These are phyloP conservation scores for Dothiorella sarmentorum DNA, from an alignment of 2,329 filamentous ascomycete genomes.

Conservation along the genomic window DNA sequence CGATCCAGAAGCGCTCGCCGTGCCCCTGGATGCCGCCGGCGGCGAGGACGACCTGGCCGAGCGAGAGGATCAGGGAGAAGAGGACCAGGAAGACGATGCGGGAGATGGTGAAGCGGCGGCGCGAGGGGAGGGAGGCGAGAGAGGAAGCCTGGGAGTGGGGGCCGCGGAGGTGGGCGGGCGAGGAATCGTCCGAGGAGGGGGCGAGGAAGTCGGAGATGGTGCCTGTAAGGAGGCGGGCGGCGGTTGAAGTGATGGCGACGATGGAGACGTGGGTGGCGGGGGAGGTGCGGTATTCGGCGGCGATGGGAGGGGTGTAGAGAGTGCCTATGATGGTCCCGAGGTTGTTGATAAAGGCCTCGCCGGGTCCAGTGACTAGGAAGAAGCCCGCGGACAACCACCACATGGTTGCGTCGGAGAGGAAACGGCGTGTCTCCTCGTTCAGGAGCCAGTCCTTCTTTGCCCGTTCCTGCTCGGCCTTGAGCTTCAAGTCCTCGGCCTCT, in stretches of 20 bases:
- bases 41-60: conserved; percentile 75
- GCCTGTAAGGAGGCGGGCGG: conserved; percentile 86
- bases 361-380: conserved; percentile 87
- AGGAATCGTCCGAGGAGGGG: conserved; percentile 52
- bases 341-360: conserved; percentile 98
- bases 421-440: conserved; percentile 83
- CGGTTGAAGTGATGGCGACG: conserved; percentile 82
- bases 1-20: conserved; percentile 76
- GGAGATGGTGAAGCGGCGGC: conserved; percentile 59
- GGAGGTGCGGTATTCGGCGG: conserved; percentile 50
- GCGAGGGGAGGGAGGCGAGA: conserved; percentile 33
- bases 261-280: conserved; percentile 89
- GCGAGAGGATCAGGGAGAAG: conserved; percentile 67
- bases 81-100: conserved; percentile 75
- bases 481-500: conserved; percentile 45
- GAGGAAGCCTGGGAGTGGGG: conserved; percentile 43
- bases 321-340: conserved; percentile 90
- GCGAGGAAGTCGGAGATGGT: conserved; percentile 86
- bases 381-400: conserved; percentile 91
- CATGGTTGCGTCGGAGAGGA: conserved; percentile 87
- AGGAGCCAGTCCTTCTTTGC: conserved; percentile 86
- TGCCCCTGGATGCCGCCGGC: conserved; percentile 72
- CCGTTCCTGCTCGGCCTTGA: conserved; percentile 51
- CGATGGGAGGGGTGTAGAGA: conserved; percentile 63
- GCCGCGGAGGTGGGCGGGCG: conserved; percentile 45